phyloP scores from a whole-genome alignment of 177 flowering plant genomes.

The Telopea speciosissima region DNA sequence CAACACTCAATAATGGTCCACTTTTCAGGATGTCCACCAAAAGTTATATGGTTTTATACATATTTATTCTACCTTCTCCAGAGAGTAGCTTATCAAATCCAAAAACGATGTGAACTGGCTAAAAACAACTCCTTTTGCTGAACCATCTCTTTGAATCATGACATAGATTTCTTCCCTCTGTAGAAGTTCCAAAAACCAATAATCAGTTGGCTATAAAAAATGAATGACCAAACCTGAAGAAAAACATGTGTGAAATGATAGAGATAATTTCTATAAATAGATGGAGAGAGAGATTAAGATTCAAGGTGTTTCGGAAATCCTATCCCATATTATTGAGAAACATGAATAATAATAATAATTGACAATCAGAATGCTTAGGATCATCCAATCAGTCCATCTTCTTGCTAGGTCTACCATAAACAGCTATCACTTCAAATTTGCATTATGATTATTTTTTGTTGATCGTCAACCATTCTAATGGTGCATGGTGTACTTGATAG shows the following conservation, averaged over 20 bases:
- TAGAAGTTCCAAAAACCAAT: neutral
- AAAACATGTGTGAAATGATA: too few relatives aligned
- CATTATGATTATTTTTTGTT: too few relatives aligned
- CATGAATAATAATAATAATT: neutral
- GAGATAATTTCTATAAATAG: neutral
- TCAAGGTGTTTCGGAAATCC: neutral
- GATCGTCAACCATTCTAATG: too few relatives aligned
- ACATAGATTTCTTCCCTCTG: conserved; percentile 90
- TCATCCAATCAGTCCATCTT: neutral
- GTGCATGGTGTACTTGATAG: too few relatives aligned
- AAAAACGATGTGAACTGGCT: conserved; percentile 95
- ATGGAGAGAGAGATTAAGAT: neutral
- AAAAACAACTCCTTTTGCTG: conserved; percentile 94
- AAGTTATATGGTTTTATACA: neutral
- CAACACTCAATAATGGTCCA: conserved; percentile 1
- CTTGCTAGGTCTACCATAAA: neutral
- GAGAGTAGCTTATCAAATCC: conserved; percentile 82
- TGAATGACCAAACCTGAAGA: neutral
- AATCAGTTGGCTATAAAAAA: neutral
- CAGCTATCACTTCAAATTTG: too few relatives aligned
- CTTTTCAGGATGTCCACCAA: neutral
- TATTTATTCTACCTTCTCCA: conserved; percentile 50
- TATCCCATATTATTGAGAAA: neutral
- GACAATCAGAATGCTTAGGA: neutral
- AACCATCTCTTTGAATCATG: conserved; percentile 93